Percentiles rank a stretch among this genome's conserved stretches.
Evolutionary conservation across 2,329 filamentous ascomycete genomes (phyloP).

Genomic region (Emmonsiellopsis sp.): DNA sequence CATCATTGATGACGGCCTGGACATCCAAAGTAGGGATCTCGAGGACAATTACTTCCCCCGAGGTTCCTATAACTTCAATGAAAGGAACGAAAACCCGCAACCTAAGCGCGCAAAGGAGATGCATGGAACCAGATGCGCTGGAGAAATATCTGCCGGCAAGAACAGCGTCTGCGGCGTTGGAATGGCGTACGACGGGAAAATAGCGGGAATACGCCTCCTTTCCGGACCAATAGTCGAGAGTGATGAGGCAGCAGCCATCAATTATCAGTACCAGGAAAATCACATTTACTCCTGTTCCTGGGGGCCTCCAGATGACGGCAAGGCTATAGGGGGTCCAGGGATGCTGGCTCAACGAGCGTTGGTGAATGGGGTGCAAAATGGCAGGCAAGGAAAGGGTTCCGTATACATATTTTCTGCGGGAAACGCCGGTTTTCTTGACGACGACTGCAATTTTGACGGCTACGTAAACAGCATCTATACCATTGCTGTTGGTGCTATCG

Average conservation of each 20-base stretch:
- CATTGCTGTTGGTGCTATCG: constrained; percentile 93
- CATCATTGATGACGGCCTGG: constrained; percentile 90
- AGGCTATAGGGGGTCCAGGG: constrained; percentile 87
- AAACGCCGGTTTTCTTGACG: constrained; percentile 76
- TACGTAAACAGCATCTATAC: constrained; percentile 99
- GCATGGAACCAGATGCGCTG: constrained; percentile 90
- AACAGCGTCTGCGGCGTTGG: constrained; percentile 95
- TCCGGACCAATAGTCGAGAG: constrained; percentile 83
- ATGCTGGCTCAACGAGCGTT: constrained; percentile 83
- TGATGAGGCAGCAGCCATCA: constrained; percentile 86
- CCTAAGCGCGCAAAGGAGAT: constrained; percentile 76
- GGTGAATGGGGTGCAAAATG: constrained; percentile 83
- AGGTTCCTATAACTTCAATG: constrained; percentile 95
- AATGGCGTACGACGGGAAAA: constrained; percentile 82
- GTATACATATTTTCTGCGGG: constrained; percentile 96
- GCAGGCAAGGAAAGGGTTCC: constrained; percentile 71
- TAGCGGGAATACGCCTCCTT: constrained; percentile 86
- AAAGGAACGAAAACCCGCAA: constrained; percentile 66
- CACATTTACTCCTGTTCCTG: constrained; percentile 98
- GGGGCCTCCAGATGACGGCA: constrained; percentile 90
- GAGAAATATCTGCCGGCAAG: constrained; percentile 82
- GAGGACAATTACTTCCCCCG: constrained; percentile 88
- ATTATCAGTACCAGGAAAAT: constrained; percentile 84
- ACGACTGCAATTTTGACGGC: constrained; percentile 99
- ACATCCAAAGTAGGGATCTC: constrained; percentile 90